phyloP scores from a whole-genome alignment of 2,329 filamentous ascomycete genomes.

The Periconia sp. region DNA sequence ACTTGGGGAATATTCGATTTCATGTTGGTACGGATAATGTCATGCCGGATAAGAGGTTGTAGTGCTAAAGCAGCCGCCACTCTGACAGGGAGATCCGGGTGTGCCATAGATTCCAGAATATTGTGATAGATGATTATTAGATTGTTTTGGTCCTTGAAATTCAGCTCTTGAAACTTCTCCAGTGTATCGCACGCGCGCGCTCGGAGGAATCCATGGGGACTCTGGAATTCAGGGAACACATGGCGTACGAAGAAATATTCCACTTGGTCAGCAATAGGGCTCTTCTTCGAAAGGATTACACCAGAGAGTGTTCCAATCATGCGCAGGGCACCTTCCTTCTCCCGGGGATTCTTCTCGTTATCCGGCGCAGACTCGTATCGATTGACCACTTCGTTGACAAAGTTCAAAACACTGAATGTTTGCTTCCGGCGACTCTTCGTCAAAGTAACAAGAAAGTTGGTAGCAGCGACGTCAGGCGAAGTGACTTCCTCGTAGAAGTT shows the following conservation, averaged over 20 bases:
- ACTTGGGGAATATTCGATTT: conserved; percentile 97
- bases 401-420: conserved; percentile 90
- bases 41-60: conserved; percentile 93
- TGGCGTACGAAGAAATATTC: conserved; percentile 98
- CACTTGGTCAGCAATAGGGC: conserved; percentile 93
- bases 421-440: conserved; percentile 95
- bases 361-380: conserved; percentile 84
- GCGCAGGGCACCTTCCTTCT: conserved; percentile 92
- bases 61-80: conserved; percentile 92
- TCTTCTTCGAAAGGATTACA: conserved; percentile 96
- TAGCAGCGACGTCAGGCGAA: conserved; percentile 90
- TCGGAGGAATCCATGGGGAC: conserved; percentile 85
- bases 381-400: conserved; percentile 93
- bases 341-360: conserved; percentile 87
- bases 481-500: conserved; percentile 98
- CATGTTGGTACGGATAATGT: conserved; percentile 92
- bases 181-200: conserved; percentile 95
- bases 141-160: conserved; percentile 96
- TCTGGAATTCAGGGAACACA: conserved; percentile 97
- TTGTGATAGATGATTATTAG: conserved; percentile 94
- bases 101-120: conserved; percentile 95
- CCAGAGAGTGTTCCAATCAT: conserved; percentile 97
- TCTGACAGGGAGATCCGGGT: conserved; percentile 87
- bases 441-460: conserved; percentile 92
- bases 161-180: conserved; percentile 95